Evolutionary conservation across 2,329 filamentous ascomycete species (phyloP).

Genomic region (Clonostachys byssicola): DNA sequence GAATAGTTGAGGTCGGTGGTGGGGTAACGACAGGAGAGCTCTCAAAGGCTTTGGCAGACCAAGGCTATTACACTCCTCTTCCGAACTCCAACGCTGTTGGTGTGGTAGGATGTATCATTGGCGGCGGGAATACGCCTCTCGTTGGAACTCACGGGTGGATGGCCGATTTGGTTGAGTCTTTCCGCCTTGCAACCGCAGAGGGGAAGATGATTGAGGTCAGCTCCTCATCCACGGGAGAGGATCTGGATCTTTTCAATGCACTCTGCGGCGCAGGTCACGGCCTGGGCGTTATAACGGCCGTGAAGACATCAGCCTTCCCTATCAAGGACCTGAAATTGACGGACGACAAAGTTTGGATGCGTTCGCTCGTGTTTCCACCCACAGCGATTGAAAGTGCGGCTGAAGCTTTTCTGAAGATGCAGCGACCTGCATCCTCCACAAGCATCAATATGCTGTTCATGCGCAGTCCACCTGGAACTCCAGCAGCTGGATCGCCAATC

Average conservation of each 20-base stretch:
- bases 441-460: constrained; percentile 13
- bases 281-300: too few species aligned
- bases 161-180: constrained; percentile 19
- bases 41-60: constrained; percentile 8
- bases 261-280: too few species aligned
- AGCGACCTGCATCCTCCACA: constrained; percentile 6
- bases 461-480: constrained; percentile 16
- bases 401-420: constrained; percentile 12
- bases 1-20: constrained; percentile 19
- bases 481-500: too few species aligned
- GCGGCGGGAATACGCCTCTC: constrained; percentile 16
- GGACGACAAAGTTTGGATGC: too few species aligned
- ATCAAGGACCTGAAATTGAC: too few species aligned
- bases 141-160: constrained; percentile 23
- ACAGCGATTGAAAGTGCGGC: constrained; percentile 11
- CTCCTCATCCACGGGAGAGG: constrained; percentile 6
- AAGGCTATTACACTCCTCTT: constrained; percentile 22
- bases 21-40: constrained; percentile 19
- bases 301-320: too few species aligned
- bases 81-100: constrained; percentile 14
- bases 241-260: too few species aligned
- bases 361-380: too few species aligned
- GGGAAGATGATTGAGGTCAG: constrained; percentile 8
- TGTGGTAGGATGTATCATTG: constrained; percentile 16
- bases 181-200: constrained; percentile 16